Percentiles rank a stretch among this genome's conserved stretches.
Evolutionary conservation across 2,329 filamentous ascomycete species (phyloP).

Genomic region (Neoarthrinium moseri): DNA sequence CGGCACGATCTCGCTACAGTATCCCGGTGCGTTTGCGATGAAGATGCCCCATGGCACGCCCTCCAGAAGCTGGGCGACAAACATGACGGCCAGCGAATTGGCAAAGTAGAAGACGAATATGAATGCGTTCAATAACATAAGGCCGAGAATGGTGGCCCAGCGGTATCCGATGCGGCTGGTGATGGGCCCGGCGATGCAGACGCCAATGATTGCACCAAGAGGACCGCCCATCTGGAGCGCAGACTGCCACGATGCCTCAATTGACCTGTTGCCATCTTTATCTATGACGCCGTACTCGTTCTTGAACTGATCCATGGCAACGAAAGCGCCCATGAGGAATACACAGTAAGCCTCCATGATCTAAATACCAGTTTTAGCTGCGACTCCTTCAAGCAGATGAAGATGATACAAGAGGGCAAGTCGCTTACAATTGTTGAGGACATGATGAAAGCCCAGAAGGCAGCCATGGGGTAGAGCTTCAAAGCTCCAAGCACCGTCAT

Average conservation of each 20-base stretch:
- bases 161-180: constrained; percentile 47
- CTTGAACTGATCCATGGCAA: constrained; percentile 48
- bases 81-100: constrained; percentile 17
- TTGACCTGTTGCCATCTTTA: constrained; percentile 16
- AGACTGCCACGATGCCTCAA: constrained; percentile 54
- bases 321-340: constrained; percentile 60
- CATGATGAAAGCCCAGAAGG: constrained; percentile 38
- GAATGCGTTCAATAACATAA: constrained; percentile 26
- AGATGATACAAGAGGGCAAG: constrained; percentile 12
- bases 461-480: constrained; percentile 32
- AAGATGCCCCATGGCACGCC: constrained; percentile 32
- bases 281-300: constrained; percentile 42
- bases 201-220: constrained; percentile 58
- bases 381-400: background rate
- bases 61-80: constrained; percentile 27
- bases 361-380: constrained; percentile 32
- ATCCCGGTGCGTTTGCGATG: constrained; percentile 29
- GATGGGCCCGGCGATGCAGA: constrained; percentile 58
- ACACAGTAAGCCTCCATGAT: constrained; percentile 66
- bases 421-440: constrained; percentile 39
- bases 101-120: constrained; percentile 28
- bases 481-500: constrained; percentile 34
- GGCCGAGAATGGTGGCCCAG: constrained; percentile 26
- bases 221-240: constrained; percentile 55
- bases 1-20: constrained; percentile 57